phyloP scores from a whole-genome alignment of 331 rosid genomes.

The Rhamnella rubrinervis region DNA sequence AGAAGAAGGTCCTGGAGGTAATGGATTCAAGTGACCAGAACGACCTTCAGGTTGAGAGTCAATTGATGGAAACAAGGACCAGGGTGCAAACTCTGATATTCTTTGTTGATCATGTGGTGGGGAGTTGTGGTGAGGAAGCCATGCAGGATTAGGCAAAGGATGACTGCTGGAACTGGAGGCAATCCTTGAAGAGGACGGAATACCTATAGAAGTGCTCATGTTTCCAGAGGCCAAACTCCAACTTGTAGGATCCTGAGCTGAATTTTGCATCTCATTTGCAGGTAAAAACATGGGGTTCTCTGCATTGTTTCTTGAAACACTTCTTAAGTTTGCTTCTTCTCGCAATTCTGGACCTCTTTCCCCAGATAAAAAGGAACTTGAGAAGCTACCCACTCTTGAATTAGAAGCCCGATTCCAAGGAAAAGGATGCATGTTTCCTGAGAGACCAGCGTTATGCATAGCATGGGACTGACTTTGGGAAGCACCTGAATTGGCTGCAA shows the following conservation, averaged over 20 bases:
- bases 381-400: constrained; percentile 45
- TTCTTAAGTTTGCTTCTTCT: constrained; percentile 55
- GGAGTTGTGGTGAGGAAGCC: constrained; percentile 48
- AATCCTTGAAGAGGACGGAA: constrained; percentile 53
- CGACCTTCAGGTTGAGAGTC: constrained; percentile 53
- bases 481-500: constrained; percentile 44
- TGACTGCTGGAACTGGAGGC: constrained; percentile 53
- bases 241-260: constrained; percentile 45
- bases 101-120: constrained; percentile 58
- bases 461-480: constrained; percentile 47
- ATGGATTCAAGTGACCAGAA: constrained; percentile 45
- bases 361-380: constrained; percentile 47
- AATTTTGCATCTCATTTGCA: constrained; percentile 38
- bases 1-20: constrained; percentile 53
- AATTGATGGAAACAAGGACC: constrained; percentile 67
- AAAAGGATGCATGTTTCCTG: constrained; percentile 32
- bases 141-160: constrained; percentile 46
- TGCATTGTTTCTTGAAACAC: constrained; percentile 38
- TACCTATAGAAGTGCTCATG: constrained; percentile 45
- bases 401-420: constrained; percentile 59
- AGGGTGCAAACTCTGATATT: constrained; percentile 57
- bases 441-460: constrained; percentile 21
- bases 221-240: constrained; percentile 54
- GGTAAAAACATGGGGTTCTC: constrained; percentile 45
- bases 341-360: constrained; percentile 40